Base-by-base conservation (phyloP, 164 flowering plant genomes). In the Warburgia ugandensis region DNA sequence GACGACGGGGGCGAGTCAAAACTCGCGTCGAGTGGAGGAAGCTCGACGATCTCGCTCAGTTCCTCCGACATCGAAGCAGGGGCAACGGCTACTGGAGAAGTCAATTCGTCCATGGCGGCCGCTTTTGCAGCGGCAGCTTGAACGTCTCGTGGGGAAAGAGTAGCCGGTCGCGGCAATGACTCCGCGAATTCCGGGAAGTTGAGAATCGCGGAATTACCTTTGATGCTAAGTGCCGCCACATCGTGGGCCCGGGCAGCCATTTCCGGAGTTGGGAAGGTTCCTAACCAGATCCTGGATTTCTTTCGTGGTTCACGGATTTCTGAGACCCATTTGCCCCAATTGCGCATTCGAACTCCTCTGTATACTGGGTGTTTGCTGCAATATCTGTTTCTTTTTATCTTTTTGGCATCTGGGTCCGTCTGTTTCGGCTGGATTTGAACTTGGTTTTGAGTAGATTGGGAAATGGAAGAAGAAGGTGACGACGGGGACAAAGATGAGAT, bases 241-340 rank as follows among this genome's bases (percentile, higher is more conserved):
- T 84, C 96, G 52, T 87, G 96, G 0, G 96, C 96, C 3, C 96
- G 56, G 0, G 96, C 96, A 0, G 96, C 96, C 96, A 84, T 87
- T 49, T 87, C 92, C 4, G 96, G 70, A 0, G 77, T 79, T 3
- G 83, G 59, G 56, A 76, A 87, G 17, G 90, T 87, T 5, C 96
- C 96, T 10, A 87, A 77, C 96, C 96, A 87, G 47, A 87, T 87
- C 16, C 96, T 76, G 1, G 94, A 77, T 48, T 87, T 87, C 73
- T 87, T 84, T 6, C 86, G 60, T 0, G 96, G 96, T 55, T 87
- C 76, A 3, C 96, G 80, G n/a, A 87, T 82, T 58, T 87, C 96
- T 2, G 96, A 87, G 21, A 87, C 96, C 90, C 90, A 87, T 66
- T 82, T 87, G 12, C 96, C 96, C 96, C 96, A 87, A 33, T 63